Conservation (phyloP, 768 basidiomycete species). For the Suillus hirtellus region DNA sequence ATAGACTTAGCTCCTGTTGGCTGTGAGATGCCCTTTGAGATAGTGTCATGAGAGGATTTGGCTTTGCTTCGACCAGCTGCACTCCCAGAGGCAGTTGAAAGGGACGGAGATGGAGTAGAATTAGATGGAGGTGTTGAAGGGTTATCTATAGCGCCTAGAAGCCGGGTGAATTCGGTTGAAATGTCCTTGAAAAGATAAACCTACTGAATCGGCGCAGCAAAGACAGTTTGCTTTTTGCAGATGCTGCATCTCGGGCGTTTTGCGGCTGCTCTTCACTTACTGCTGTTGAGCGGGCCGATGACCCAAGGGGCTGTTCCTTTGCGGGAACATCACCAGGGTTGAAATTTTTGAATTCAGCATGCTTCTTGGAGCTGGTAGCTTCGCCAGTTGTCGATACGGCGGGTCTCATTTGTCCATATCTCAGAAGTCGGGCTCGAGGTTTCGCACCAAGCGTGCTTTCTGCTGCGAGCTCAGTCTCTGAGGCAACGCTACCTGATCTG, state of each 20-base stretch:
- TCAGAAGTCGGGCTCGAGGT: not conserved
- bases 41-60: not conserved
- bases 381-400: not conserved
- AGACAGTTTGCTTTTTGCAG: not conserved
- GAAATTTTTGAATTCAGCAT: conserved; percentile 3
- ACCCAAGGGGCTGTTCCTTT: conserved; percentile 1
- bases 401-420: not conserved
- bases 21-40: not conserved
- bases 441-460: not conserved
- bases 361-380: not conserved
- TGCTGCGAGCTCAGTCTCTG: not conserved
- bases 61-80: not conserved
- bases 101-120: not conserved
- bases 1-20: not conserved
- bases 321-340: not conserved
- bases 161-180: not conserved
- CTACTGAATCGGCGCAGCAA: not conserved
- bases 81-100: not conserved
- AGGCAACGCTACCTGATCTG: conserved; percentile 1
- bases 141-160: not conserved
- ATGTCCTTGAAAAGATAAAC: conserved; percentile 3
- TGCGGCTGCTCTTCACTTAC: not conserved
- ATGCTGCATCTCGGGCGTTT: not conserved
- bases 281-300: not conserved
- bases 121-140: not conserved